Evolutionary conservation across 2,329 filamentous ascomycete species (phyloP), one percentile per base, ranked within the genome.

Genomic region (Cyphellophora europaea): DNA sequence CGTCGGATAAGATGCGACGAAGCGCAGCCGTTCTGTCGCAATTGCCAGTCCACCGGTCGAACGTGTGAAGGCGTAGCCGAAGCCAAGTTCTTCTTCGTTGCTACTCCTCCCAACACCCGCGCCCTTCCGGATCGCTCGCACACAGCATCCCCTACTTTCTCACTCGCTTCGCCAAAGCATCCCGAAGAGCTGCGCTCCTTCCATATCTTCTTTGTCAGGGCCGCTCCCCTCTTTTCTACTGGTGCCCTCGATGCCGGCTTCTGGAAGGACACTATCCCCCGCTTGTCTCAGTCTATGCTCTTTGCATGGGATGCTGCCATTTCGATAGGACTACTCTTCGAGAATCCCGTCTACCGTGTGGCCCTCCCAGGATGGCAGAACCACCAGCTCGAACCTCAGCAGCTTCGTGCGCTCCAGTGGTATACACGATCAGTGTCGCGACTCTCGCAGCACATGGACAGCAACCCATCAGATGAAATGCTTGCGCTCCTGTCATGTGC

Each of bases 291-390:
- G 18, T 37, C 32, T n/a, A 33, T 35, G 19, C 18, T 27, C 25
- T 43, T 46, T 27, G 41, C 44, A 25, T 42, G 43, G 41, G 37
- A 46, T 27, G 32, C 32, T 5, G 34, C 38, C 30, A 36, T 46
- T 5, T 42, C 32, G 32, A 27, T 44, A 31, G 32, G 38, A 25
- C 35, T 16, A 32, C 28, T 44, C 11, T 6, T 37, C 11, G 43
- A 46, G 23, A 38, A 44, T 40, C 16, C 36, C 30, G 11, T 42
- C 42, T 15, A 18, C 13, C n/a, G n/a, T n/a, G n/a, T n/a, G n/a
- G n/a, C n/a, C n/a, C n/a, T n/a, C n/a, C n/a, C n/a, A n/a, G n/a
- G n/a, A n/a, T n/a, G n/a, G n/a, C n/a, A n/a, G n/a, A n/a, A n/a
- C n/a, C n/a, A n/a, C n/a, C n/a, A n/a, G n/a, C n/a, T n/a, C 32